These are phyloP conservation scores for Wickerhamomyces bovis DNA, from an alignment of 805 yeast species.

Conservation along the genomic window DNA sequence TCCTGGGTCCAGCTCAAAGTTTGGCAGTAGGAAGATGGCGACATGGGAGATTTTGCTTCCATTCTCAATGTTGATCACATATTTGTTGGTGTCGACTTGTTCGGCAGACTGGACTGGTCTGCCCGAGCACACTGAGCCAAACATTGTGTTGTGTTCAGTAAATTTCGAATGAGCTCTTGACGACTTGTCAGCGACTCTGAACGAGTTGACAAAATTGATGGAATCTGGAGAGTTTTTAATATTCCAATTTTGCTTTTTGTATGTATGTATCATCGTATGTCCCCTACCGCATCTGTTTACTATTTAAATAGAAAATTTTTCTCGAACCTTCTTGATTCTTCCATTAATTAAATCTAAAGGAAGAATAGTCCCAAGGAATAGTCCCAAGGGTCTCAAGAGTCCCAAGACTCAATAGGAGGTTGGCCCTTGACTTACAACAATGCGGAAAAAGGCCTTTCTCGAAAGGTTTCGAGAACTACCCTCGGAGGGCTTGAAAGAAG, in stretches of 20 bases:
- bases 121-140: slow-evolving; percentile 74
- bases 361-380: too few relatives aligned
- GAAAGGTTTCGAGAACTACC: slow-evolving; percentile 14
- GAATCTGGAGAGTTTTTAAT: background rate
- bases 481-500: slow-evolving; percentile 14
- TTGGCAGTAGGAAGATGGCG: slow-evolving; percentile 81
- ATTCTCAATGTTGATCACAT: slow-evolving; percentile 54
- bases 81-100: slow-evolving; percentile 66
- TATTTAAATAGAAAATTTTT: background rate
- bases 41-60: slow-evolving; percentile 70
- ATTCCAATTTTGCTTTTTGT: background rate
- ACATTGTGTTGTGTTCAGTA: slow-evolving; percentile 37
- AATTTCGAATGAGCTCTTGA: background rate
- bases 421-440: background rate
- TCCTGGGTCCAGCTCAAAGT: slow-evolving; percentile 60
- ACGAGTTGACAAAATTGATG: background rate
- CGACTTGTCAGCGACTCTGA: background rate
- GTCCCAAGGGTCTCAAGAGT: too few relatives aligned
- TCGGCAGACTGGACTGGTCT: slow-evolving; percentile 52
- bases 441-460: slow-evolving; percentile 2
- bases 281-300: background rate
- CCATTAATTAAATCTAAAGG: too few relatives aligned
- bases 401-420: too few relatives aligned
- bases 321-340: background rate
- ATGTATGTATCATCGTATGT: background rate